Percentiles rank a stretch among this genome's conserved stretches.
These are phyloP conservation scores for Eimeria sp. DNA, from an alignment of 169 alveolate genomes.

Conservation along the genomic window DNA sequence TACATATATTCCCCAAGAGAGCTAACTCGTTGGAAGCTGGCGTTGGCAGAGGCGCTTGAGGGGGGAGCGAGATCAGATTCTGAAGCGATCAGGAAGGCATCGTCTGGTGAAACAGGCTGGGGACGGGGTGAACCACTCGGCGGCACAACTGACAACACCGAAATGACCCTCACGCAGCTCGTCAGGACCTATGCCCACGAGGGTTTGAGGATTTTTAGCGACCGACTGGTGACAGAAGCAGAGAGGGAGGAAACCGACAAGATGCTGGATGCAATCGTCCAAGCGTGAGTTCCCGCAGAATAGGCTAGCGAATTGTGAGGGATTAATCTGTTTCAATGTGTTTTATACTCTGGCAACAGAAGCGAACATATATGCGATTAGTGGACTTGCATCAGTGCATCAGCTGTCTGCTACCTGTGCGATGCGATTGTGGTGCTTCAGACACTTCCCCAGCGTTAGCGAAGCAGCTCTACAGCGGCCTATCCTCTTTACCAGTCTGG, in stretches of 20 bases:
- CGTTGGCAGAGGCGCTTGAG: constrained; percentile 80
- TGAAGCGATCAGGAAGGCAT: not conserved
- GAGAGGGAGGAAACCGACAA: constrained; percentile 97
- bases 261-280: constrained; percentile 94
- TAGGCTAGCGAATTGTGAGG: not conserved
- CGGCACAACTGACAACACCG: constrained; percentile 22
- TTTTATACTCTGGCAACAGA: not conserved
- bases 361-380: not conserved
- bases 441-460: constrained; percentile 78
- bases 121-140: not conserved
- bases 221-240: constrained; percentile 95
- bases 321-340: not conserved
- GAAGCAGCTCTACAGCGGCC: constrained; percentile 77
- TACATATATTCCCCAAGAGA: constrained; percentile 99
- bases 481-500: constrained; percentile 74
- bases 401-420: not conserved
- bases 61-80: constrained; percentile 33
- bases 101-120: constrained; percentile 24
- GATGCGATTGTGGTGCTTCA: constrained; percentile 43
- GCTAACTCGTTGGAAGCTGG: constrained; percentile 97
- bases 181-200: constrained; percentile 97
- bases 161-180: constrained; percentile 86
- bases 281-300: constrained; percentile 83
- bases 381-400: not conserved
- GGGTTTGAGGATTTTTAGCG: constrained; percentile 98